Evolutionary conservation across 306 rosid species (phyloP).

Genomic region (Quercus aquifolioides): DNA sequence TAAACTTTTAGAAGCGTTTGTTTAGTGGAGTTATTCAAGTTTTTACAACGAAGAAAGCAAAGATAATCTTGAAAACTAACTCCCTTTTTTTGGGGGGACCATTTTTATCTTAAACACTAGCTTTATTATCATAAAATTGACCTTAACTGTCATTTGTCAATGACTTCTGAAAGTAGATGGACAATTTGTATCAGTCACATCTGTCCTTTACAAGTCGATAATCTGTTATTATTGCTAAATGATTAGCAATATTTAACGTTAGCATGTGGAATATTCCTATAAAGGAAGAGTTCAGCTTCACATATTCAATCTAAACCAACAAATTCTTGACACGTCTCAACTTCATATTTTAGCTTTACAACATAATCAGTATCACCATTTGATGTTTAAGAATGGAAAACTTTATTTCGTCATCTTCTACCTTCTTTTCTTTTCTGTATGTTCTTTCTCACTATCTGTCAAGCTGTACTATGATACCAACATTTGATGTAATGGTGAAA

Average conservation of each 20-base stretch:
- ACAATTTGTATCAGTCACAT: not conserved
- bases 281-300: constrained; percentile 4
- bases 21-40: not conserved
- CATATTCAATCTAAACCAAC: not conserved
- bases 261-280: not conserved
- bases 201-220: not conserved
- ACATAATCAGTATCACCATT: not conserved
- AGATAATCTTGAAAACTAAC: not conserved
- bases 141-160: not conserved
- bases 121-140: not conserved
- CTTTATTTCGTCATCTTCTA: not conserved
- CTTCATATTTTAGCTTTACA: not conserved
- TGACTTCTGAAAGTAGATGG: not conserved
- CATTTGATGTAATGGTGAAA: constrained; percentile 20
- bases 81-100: too few relatives aligned
- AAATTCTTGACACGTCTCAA: not conserved
- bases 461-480: not conserved
- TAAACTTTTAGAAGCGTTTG: not conserved
- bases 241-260: not conserved
- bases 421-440: not conserved
- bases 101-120: not conserved
- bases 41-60: not conserved
- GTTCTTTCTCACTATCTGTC: not conserved
- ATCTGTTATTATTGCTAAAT: not conserved
- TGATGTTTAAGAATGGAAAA: too few relatives aligned